Percentiles rank a stretch among this genome's conserved stretches.
Conservation (phyloP, 768 basidiomycete genomes). For the Suillus luteus region DNA sequence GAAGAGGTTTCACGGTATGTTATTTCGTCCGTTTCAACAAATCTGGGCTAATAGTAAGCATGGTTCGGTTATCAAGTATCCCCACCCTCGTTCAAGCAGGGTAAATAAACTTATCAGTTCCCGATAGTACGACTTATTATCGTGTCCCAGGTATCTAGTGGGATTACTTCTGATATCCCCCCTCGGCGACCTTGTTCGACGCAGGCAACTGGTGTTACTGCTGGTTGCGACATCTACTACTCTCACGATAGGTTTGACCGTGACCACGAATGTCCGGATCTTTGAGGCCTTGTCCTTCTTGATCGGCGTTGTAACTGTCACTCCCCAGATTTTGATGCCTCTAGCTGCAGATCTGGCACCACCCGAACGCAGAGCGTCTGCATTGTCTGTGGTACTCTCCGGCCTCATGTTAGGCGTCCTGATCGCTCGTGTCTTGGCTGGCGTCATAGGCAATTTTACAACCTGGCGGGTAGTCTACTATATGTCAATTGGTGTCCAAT, state of each 20-base stretch:
- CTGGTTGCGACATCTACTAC: slow-evolving; percentile 54
- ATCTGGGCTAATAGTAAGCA: slow-evolving; percentile 14
- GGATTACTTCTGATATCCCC: slow-evolving; percentile 79
- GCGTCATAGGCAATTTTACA: slow-evolving; percentile 70
- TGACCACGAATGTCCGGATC: slow-evolving; percentile 57
- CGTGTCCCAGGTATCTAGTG: slow-evolving; percentile 56
- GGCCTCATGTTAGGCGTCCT: slow-evolving; percentile 73
- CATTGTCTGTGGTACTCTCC: slow-evolving; percentile 73
- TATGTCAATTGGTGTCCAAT: slow-evolving; percentile 73
- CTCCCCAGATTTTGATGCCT: slow-evolving; percentile 75
- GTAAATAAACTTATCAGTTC: slow-evolving; percentile 34
- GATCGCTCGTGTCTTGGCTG: slow-evolving; percentile 72
- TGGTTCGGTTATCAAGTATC: slow-evolving; percentile 41
- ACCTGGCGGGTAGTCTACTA: slow-evolving; percentile 80
- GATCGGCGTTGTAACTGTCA: slow-evolving; percentile 69
- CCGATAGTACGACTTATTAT: slow-evolving; percentile 7
- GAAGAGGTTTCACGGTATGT: slow-evolving; percentile 35
- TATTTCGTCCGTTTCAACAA: slow-evolving; percentile 1
- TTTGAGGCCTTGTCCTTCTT: slow-evolving; percentile 74
- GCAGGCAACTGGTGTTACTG: slow-evolving; percentile 67
- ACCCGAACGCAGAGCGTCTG: slow-evolving; percentile 67
- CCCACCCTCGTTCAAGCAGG: slow-evolving; percentile 71
- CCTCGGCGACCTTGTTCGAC: slow-evolving; percentile 78
- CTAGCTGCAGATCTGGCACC: slow-evolving; percentile 82
- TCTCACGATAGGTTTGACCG: slow-evolving; percentile 70